phyloP scores from a whole-genome alignment of 1,284 basidiomycete genomes.

The Boletellus dicymbophilus region DNA sequence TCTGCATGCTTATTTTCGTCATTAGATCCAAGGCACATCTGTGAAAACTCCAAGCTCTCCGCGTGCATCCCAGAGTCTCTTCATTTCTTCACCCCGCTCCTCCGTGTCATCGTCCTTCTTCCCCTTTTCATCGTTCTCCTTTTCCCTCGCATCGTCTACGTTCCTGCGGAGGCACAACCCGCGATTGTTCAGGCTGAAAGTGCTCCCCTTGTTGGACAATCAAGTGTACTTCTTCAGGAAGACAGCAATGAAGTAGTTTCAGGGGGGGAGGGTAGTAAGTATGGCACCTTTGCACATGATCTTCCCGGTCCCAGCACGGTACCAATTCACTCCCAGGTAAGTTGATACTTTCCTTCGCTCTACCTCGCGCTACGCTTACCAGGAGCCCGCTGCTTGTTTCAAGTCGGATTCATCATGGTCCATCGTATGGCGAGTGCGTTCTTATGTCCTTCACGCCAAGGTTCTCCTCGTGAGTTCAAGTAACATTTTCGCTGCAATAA shows the following conservation, averaged over 20 bases:
- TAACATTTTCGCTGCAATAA: background rate
- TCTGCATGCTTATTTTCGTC: background rate
- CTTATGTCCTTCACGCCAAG: constrained; percentile 23
- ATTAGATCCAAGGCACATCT: constrained; percentile 20
- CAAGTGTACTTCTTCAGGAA: constrained; percentile 26
- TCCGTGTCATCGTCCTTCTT: constrained; percentile 64
- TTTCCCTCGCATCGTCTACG: constrained; percentile 62
- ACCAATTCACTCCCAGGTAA: constrained; percentile 10
- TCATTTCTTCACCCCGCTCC: constrained; percentile 61
- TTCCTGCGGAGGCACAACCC: constrained; percentile 39
- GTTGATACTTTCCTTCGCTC: background rate
- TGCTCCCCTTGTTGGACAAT: constrained; percentile 32
- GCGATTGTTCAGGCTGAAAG: constrained; percentile 20
- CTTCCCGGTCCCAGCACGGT: constrained; percentile 7
- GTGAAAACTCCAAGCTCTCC: constrained; percentile 35
- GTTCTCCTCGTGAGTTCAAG: constrained; percentile 22
- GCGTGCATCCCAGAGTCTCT: constrained; percentile 47
- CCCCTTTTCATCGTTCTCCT: constrained; percentile 59
- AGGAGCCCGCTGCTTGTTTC: background rate
- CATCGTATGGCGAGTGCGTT: constrained; percentile 17
- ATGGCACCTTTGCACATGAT: constrained; percentile 57
- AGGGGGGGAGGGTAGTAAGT: constrained; percentile 47
- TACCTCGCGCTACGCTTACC: background rate
- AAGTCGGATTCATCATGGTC: constrained; percentile 21
- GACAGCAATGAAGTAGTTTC: constrained; percentile 25